Conservation (phyloP, 2,329 filamentous ascomycete genomes). For the Pseudocercospora cruenta region DNA sequence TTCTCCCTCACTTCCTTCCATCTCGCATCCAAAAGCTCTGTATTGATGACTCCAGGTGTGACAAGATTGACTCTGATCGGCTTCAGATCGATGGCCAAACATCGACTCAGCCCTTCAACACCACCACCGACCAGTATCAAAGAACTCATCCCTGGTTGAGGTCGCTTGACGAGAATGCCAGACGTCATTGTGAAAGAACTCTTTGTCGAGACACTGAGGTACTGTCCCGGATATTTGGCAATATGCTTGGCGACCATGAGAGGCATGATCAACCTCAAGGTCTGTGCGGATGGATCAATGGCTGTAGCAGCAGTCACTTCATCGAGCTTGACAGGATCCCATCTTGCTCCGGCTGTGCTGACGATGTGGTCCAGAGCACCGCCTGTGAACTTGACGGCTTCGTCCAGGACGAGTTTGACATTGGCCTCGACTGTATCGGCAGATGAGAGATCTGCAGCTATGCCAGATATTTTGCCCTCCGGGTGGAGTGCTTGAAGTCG, state of each 20-base stretch:
- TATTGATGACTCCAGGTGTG: neutral
- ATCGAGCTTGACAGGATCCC: neutral
- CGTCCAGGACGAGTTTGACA: neutral
- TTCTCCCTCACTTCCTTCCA: neutral
- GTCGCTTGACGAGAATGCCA: neutral
- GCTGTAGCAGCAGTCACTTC: neutral
- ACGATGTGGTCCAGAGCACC: neutral
- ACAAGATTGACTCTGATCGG: neutral
- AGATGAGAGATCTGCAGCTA: no score
- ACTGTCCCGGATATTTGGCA: neutral
- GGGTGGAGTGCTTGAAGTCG: no score
- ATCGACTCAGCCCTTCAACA: neutral
- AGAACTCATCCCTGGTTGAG: neutral
- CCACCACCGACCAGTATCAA: neutral
- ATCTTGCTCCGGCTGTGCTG: neutral
- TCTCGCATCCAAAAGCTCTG: neutral
- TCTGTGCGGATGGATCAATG: neutral
- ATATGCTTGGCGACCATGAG: neutral
- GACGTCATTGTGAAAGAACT: neutral
- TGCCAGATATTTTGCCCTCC: no score
- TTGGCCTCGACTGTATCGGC: no score
- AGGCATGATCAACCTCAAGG: neutral
- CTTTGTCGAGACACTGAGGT: neutral
- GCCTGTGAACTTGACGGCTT: neutral
- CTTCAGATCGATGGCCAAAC: neutral